phyloP scores from a whole-genome alignment of 2,329 filamentous ascomycete genomes.

The Diaporthe longicolla region DNA sequence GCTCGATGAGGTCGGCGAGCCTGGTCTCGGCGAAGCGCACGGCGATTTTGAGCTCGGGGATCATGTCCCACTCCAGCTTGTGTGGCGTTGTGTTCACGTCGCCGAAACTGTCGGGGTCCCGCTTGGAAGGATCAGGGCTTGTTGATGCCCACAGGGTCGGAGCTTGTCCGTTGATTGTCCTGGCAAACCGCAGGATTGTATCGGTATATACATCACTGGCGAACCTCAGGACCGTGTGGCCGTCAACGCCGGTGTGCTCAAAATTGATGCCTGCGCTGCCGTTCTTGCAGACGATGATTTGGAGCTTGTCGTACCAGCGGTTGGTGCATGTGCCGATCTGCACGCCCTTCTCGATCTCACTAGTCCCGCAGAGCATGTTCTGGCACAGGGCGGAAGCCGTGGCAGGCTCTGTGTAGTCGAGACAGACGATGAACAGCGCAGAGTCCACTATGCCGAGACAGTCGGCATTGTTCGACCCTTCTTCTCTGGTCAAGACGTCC shows the following conservation, averaged over 20 bases:
- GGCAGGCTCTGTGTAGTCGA: slow-evolving; percentile 91
- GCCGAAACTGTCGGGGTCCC: slow-evolving; percentile 91
- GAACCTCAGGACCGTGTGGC: slow-evolving; percentile 95
- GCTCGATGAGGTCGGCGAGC: slow-evolving; percentile 92
- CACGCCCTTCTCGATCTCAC: slow-evolving; percentile 90
- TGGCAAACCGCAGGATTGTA: slow-evolving; percentile 94
- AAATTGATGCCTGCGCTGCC: slow-evolving; percentile 99
- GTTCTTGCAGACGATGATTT: slow-evolving; percentile 99
- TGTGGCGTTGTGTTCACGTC: slow-evolving; percentile 94
- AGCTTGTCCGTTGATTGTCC: slow-evolving; percentile 94
- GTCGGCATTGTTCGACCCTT: slow-evolving; percentile 94
- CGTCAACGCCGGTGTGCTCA: slow-evolving; percentile 97
- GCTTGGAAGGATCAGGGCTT: slow-evolving; percentile 92
- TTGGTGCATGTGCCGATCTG: slow-evolving; percentile 99
- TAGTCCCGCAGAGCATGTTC: slow-evolving; percentile 98
- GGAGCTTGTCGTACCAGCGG: slow-evolving; percentile 98
- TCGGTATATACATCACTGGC: slow-evolving; percentile 98
- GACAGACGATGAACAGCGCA: slow-evolving; percentile 89
- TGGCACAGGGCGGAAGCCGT: slow-evolving; percentile 90
- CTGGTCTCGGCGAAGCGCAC: slow-evolving; percentile 96
- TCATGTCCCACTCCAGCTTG: slow-evolving; percentile 98
- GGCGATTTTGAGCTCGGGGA: slow-evolving; percentile 89
- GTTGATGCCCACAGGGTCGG: slow-evolving; percentile 92
- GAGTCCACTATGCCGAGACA: slow-evolving; percentile 96
- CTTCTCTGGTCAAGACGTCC: slow-evolving; percentile 88